These are phyloP conservation scores for Fusarium sp. DNA, from an alignment of 2,329 filamentous ascomycete species.

Conservation along the genomic window DNA sequence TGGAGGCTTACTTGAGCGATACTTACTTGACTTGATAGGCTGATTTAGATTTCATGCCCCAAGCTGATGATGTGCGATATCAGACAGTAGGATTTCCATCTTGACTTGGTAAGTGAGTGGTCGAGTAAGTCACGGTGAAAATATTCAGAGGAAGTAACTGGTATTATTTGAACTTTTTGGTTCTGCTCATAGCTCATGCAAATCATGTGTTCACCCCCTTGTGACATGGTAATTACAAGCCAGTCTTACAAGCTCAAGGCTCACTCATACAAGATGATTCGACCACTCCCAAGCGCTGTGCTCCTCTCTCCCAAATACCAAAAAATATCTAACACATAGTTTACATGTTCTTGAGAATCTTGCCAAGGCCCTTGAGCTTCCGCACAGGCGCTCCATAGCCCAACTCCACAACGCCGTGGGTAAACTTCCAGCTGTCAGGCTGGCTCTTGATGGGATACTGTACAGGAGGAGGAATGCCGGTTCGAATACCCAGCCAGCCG, in stretches of 20 bases:
- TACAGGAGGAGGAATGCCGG: slow-evolving; percentile 80
- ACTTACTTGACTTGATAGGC: no score
- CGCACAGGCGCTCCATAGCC: slow-evolving; percentile 61
- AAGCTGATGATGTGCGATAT: no score
- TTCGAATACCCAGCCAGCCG: slow-evolving; percentile 69
- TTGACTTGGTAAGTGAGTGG: no score
- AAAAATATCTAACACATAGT: not conserved
- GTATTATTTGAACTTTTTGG: not conserved
- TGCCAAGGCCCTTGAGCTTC: slow-evolving; percentile 53
- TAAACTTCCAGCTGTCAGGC: slow-evolving; percentile 70
- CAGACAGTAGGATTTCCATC: no score
- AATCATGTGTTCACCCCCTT: not conserved
- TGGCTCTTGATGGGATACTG: slow-evolving; percentile 81
- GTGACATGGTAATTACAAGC: not conserved
- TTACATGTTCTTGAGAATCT: slow-evolving; percentile 56
- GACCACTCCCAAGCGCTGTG: not conserved
- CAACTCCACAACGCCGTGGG: slow-evolving; percentile 67
- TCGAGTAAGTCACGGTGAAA: not conserved
- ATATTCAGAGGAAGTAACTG: not conserved
- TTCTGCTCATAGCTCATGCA: slow-evolving; percentile 13
- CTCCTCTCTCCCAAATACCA: not conserved
- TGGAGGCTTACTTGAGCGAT: no score
- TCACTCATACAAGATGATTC: not conserved
- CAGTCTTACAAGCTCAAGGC: not conserved
- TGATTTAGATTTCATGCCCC: no score